These are phyloP conservation scores for Ceratocystiopsis minuta DNA, from an alignment of 2,329 filamentous ascomycete genomes.

Conservation along the genomic window DNA sequence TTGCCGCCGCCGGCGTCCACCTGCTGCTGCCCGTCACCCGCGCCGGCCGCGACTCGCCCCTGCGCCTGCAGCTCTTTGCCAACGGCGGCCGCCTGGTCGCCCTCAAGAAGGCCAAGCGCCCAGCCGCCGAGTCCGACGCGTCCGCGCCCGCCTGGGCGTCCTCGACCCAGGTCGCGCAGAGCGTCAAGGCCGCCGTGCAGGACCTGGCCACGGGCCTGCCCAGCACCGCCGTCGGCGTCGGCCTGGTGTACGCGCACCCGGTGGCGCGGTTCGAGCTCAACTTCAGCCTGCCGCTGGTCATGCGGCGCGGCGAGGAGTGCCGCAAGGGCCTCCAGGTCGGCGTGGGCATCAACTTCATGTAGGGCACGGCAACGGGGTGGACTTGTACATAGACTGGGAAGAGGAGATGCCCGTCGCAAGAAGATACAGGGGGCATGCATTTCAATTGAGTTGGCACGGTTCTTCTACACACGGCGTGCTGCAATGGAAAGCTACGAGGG, in stretches of 20 bases:
- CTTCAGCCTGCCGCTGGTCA: conserved; percentile 71
- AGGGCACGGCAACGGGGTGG: conserved; percentile 13
- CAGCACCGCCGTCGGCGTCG: conserved; percentile 71
- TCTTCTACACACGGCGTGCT: too few species aligned
- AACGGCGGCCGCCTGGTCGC: conserved; percentile 78
- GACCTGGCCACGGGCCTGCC: conserved; percentile 62
- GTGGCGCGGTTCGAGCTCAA: conserved; percentile 91
- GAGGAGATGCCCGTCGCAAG: too few species aligned
- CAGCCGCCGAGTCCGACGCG: too few species aligned
- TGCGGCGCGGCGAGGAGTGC: conserved; percentile 67
- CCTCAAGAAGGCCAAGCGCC: conserved; percentile 30
- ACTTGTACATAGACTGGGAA: not conserved
- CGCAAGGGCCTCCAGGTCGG: conserved; percentile 88
- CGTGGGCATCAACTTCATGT: conserved; percentile 93
- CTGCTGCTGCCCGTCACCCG: conserved; percentile 71
- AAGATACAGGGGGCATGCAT: too few species aligned
- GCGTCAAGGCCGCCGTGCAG: conserved; percentile 42
- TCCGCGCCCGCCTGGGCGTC: not conserved
- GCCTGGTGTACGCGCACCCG: conserved; percentile 86
- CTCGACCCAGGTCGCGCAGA: conserved; percentile 27
- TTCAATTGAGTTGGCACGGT: too few species aligned
- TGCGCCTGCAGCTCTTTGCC: conserved; percentile 77
- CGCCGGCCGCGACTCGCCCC: conserved; percentile 62
- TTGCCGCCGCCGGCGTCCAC: conserved; percentile 74
- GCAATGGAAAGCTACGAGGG: too few species aligned